Evolutionary conservation across 805 yeast species (phyloP).

Genomic region (Candida boidinii): DNA sequence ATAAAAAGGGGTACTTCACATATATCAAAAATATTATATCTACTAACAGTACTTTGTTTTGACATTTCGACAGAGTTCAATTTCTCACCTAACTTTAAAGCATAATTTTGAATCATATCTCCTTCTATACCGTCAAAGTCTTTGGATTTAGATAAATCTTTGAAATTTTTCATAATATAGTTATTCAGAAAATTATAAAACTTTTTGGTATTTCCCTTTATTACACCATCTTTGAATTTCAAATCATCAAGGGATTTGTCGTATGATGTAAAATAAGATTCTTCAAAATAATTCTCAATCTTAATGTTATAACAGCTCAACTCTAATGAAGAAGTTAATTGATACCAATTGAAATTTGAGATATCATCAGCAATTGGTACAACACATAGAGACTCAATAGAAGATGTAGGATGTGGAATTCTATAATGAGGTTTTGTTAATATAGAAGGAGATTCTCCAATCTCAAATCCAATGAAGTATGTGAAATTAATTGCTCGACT

Average conservation of each 20-base stretch:
- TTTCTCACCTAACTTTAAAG: slow-evolving; percentile 12
- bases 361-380: slow-evolving; percentile 1
- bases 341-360: slow-evolving; percentile 7
- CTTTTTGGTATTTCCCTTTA: too few relatives aligned
- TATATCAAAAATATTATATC: slow-evolving; percentile 2
- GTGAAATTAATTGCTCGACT: slow-evolving; percentile 21
- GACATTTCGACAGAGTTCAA: slow-evolving; percentile 4
- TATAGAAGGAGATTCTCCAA: slow-evolving; percentile 11
- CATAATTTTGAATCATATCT: slow-evolving; percentile 17
- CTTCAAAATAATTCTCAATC: too few relatives aligned
- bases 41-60: slow-evolving; percentile 1
- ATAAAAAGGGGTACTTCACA: slow-evolving; percentile 3
- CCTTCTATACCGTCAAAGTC: slow-evolving; percentile 4
- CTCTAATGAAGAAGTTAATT: too few relatives aligned
- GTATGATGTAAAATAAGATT: too few relatives aligned
- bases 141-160: too few relatives aligned
- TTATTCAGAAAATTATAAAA: too few relatives aligned
- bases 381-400: slow-evolving; percentile 10
- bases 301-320: too few relatives aligned
- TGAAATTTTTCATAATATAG: too few relatives aligned
- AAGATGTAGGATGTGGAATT: slow-evolving; percentile 12
- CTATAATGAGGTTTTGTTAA: slow-evolving; percentile 16
- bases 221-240: too few relatives aligned
- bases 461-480: slow-evolving; percentile 22
- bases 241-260: too few relatives aligned